Evolutionary conservation across 768 basidiomycete species (phyloP).

Genomic region (Termitomyces sp.): DNA sequence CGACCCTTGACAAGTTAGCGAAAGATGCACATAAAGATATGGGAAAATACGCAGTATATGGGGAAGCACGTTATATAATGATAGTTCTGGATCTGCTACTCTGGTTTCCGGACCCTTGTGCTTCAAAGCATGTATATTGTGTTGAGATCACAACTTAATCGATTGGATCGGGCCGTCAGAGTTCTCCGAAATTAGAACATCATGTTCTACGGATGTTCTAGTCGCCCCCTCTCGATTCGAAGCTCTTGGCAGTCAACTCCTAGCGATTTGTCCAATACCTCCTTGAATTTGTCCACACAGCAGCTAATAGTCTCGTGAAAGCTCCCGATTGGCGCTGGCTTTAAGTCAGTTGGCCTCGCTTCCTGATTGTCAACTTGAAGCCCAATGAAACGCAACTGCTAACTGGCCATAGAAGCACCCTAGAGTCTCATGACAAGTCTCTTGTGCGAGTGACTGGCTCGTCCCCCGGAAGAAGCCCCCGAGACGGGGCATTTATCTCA

Average conservation of each 20-base stretch:
- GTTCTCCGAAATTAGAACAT: background rate
- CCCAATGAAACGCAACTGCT: background rate
- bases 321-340: background rate
- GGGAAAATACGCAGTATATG: background rate
- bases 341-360: background rate
- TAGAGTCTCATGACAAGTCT: background rate
- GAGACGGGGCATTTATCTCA: background rate
- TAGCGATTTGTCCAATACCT: background rate
- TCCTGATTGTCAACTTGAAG: background rate
- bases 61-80: background rate
- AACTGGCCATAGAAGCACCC: background rate
- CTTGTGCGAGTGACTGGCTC: background rate
- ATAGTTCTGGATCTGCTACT: background rate
- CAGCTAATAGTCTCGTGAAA: background rate
- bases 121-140: background rate
- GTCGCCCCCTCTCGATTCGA: background rate
- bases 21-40: background rate
- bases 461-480: background rate
- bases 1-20: background rate
- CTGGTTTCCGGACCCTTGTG: background rate
- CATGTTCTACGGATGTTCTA: background rate
- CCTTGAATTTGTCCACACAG: background rate
- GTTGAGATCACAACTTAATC: background rate
- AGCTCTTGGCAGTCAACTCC: background rate
- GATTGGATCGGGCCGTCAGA: background rate